Evolutionary conservation across 2,329 filamentous ascomycete species (phyloP), one percentile per base, ranked within the genome.

Genomic region (Magnaporthiopsis rhizophila): DNA sequence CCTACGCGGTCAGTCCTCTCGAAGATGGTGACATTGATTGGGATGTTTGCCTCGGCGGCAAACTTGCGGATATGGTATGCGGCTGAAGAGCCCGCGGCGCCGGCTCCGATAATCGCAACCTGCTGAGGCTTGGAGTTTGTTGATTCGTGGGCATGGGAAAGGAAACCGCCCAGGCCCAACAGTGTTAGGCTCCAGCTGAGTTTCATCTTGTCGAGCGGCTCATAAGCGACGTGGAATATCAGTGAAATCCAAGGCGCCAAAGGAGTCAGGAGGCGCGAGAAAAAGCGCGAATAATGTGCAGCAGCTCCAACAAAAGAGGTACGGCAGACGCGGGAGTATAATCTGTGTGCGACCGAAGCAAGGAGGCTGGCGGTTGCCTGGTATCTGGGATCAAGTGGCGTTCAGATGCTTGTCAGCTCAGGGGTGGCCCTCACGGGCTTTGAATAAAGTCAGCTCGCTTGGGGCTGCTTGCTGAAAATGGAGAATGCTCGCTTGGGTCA

Each of bases 1-100:
- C 95, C 95, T 58, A 98, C 82, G 69, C 87, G 91, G 38, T 80
- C 74, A 21, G 86, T 87, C 69, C 88, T 89, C 72, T 99, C 95
- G 74, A 94, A 97, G 34, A 99, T 80, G 28, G 92, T 96, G 70
- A 98, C 89, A 69, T 96, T 89, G 65, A 94, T 73, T 2, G 81
- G 78, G 24, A 89, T 75, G 24, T 78, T 79, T n/a, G 81, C 80
- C 65, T 84, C 76, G 4, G 84, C 76, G 28, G 91, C 89, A 74
- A 88, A 93, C 71, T 89, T 85, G 56, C 83, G 82, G 60, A 99
- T 80, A 71, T 94, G 86, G 75, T 95, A 97, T 0, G 95, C 93
- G 3, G 92, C 81, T 2, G 93, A 96, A 5, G 95, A 86, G 36
- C 95, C 95, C 36, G 87, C 94, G 58, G 95, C 89, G 60, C 95